Evolutionary conservation across 2,329 filamentous ascomycete genomes (phyloP).

Genomic region (Pseudonectria buxi): DNA sequence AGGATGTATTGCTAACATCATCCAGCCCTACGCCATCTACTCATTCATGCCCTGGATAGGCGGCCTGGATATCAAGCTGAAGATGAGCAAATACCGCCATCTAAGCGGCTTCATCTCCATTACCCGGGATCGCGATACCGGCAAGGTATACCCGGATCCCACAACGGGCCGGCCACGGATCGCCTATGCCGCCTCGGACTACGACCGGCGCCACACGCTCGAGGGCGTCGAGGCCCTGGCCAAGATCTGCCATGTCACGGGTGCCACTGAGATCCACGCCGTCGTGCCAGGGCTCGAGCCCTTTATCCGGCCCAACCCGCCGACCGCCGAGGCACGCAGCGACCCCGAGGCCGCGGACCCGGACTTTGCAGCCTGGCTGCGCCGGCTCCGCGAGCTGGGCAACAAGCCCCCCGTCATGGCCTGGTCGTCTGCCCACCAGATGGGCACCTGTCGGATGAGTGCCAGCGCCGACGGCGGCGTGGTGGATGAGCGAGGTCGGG

Average conservation of each 20-base stretch:
- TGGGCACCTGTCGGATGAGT: constrained; percentile 72
- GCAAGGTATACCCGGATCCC: constrained; percentile 67
- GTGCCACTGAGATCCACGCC: constrained; percentile 73
- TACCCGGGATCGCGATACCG: constrained; percentile 67
- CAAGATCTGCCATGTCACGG: constrained; percentile 70
- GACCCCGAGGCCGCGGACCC: constrained; percentile 49
- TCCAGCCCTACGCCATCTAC: constrained; percentile 57
- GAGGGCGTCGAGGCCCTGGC: constrained; percentile 65
- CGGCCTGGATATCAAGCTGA: constrained; percentile 66
- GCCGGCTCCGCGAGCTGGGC: constrained; percentile 39
- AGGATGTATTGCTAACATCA: constrained; percentile 9
- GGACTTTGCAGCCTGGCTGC: constrained; percentile 56
- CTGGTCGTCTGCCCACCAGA: constrained; percentile 73
- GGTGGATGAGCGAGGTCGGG: constrained; percentile 49
- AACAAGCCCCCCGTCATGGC: constrained; percentile 43
- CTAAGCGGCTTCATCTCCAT: constrained; percentile 68
- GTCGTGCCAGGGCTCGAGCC: constrained; percentile 54
- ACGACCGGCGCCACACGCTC: constrained; percentile 65
- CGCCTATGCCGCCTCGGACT: constrained; percentile 62
- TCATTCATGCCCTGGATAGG: constrained; percentile 59
- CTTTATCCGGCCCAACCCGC: constrained; percentile 41
- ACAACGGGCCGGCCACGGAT: constrained; percentile 57
- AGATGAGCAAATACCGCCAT: constrained; percentile 60
- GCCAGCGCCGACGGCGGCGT: constrained; percentile 44
- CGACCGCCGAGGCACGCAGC: constrained; percentile 14